Conservation (phyloP, 495 filamentous ascomycete genomes). For the Talaromyces thailandensis region DNA sequence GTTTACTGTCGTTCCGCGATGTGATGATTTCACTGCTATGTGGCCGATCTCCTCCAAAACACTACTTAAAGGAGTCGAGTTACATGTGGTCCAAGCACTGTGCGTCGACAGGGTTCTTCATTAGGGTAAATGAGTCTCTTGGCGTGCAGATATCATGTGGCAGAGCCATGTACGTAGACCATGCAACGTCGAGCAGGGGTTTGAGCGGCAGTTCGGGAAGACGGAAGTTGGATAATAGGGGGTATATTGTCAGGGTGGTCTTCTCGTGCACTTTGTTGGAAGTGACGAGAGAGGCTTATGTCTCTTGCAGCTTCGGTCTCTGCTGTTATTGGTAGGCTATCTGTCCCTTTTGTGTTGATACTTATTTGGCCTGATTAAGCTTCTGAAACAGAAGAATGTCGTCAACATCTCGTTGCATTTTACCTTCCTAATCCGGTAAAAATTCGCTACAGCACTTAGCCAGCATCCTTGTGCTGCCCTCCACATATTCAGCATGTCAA, state of each 20-base stretch:
- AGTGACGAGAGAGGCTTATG: neutral
- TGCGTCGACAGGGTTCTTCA: neutral
- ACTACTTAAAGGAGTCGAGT: neutral
- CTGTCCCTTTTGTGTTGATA: neutral
- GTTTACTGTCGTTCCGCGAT: neutral
- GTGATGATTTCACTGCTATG: neutral
- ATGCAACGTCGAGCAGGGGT: neutral
- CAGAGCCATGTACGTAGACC: neutral
- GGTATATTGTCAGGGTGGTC: neutral
- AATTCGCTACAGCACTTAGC: neutral
- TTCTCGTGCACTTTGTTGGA: neutral
- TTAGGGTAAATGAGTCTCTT: neutral
- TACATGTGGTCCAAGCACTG: neutral
- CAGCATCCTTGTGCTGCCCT: neutral
- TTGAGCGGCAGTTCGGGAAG: neutral
- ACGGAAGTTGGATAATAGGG: neutral
- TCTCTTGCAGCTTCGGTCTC: no score
- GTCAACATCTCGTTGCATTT: neutral
- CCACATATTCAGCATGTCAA: neutral
- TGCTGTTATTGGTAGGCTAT: no score
- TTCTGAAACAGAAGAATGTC: neutral
- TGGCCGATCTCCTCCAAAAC: neutral
- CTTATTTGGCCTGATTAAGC: neutral
- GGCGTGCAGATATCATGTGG: neutral
- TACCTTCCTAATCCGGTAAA: neutral